Evolutionary conservation across 1,284 basidiomycete genomes (phyloP).

Genomic region (Trichosporon faecale): DNA sequence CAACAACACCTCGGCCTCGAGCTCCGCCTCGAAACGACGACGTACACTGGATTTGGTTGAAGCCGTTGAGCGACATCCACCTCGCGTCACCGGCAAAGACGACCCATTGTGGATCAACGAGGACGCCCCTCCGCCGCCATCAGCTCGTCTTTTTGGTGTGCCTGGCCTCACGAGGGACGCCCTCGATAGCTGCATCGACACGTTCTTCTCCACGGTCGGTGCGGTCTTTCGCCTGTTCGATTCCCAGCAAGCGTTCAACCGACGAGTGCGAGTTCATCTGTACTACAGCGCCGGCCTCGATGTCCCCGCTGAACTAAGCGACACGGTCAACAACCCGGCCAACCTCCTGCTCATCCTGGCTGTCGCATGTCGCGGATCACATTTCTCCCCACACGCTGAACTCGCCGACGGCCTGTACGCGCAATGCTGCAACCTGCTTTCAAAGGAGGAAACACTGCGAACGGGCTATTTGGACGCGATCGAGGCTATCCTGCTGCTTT

Average conservation of each 20-base stretch:
- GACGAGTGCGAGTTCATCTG: slow-evolving; percentile 10
- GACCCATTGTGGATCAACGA: too few species aligned
- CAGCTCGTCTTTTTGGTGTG: slow-evolving; percentile 15
- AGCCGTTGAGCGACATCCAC: too few species aligned
- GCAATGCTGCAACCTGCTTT: slow-evolving; percentile 1
- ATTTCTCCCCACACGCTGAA: not conserved
- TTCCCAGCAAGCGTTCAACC: slow-evolving; percentile 5
- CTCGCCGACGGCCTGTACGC: slow-evolving; percentile 11
- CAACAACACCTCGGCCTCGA: not conserved
- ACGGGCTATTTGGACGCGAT: slow-evolving; percentile 8
- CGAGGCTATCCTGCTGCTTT: slow-evolving; percentile 14
- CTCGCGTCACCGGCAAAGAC: too few species aligned
- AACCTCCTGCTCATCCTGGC: slow-evolving; percentile 16
- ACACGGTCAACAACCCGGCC: slow-evolving; percentile 10
- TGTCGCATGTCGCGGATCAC: slow-evolving; percentile 17
- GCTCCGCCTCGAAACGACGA: not conserved
- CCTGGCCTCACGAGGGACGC: slow-evolving; percentile 11
- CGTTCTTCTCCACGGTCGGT: slow-evolving; percentile 16
- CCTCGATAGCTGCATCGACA: slow-evolving; percentile 18
- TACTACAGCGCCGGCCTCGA: slow-evolving; percentile 15
- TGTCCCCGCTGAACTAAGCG: slow-evolving; percentile 15
- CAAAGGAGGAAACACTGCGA: not conserved
- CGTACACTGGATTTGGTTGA: not conserved
- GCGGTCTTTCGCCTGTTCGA: slow-evolving; percentile 10
- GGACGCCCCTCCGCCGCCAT: too few species aligned